Percentiles rank a stretch among this genome's conserved stretches.
phyloP scores from a whole-genome alignment of 129 eudicot species.

The Flaveria brownii region DNA sequence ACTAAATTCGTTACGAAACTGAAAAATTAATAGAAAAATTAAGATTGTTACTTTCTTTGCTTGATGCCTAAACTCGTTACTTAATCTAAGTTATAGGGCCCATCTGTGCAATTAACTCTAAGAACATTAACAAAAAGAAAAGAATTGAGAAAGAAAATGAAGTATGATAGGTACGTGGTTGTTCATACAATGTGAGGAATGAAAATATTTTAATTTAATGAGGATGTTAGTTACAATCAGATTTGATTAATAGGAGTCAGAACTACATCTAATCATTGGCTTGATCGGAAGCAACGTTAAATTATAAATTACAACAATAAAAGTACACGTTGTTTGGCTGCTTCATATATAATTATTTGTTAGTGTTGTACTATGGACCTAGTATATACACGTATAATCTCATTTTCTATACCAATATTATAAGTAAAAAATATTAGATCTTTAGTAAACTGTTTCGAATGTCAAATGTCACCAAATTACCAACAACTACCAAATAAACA shows the following conservation, averaged over 20 bases:
- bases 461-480: not conserved
- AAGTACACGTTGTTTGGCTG: not conserved
- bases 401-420: not conserved
- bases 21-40: too few species aligned
- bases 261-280: conserved; percentile 1
- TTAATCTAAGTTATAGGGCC: too few species aligned
- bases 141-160: not conserved
- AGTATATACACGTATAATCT: not conserved
- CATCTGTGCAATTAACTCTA: too few species aligned
- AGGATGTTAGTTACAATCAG: not conserved
- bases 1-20: too few species aligned
- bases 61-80: not conserved
- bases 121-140: not conserved
- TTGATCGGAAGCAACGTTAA: not conserved
- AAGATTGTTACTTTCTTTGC: not conserved
- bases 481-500: not conserved
- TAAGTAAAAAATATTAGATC: not conserved
- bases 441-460: not conserved
- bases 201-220: too few species aligned
- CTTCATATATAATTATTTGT: not conserved
- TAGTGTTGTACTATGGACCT: not conserved
- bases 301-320: not conserved
- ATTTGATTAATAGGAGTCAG: not conserved
- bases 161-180: not conserved
- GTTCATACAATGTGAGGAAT: not conserved